phyloP scores from a whole-genome alignment of 2,329 filamentous ascomycete genomes.

The Fusarium cyanostomum region DNA sequence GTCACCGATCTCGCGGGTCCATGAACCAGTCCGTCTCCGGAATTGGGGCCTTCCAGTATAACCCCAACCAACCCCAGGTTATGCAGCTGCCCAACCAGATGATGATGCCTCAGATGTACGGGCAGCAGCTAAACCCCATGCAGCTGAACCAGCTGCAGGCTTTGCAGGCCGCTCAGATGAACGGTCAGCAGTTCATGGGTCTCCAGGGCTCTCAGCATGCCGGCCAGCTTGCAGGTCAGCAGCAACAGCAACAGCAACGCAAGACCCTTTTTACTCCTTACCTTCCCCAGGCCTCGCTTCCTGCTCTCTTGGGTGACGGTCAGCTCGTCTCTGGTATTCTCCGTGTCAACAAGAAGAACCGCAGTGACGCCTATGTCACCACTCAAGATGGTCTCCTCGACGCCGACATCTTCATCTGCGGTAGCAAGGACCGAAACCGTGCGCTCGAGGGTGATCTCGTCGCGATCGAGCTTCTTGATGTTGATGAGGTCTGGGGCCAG shows the following conservation, averaged over 20 bases:
- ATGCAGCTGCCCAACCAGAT: constrained; percentile 89
- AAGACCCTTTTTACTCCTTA: constrained; percentile 99
- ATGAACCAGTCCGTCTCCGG: constrained; percentile 86
- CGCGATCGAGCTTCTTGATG: constrained; percentile 93
- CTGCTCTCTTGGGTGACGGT: constrained; percentile 88
- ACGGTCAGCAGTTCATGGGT: constrained; percentile 76
- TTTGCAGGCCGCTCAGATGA: constrained; percentile 87
- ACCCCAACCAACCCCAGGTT: constrained; percentile 81
- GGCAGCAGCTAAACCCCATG: constrained; percentile 87
- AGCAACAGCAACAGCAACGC: constrained; percentile 86
- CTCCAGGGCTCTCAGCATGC: constrained; percentile 78
- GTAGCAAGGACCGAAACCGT: constrained; percentile 98
- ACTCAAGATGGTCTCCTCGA: constrained; percentile 88
- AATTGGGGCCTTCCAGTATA: constrained; percentile 88
- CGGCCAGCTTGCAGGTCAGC: constrained; percentile 69
- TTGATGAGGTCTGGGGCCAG: constrained; percentile 98
- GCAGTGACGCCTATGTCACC: constrained; percentile 97
- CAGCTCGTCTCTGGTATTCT: constrained; percentile 96
- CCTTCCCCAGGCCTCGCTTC: constrained; percentile 91
- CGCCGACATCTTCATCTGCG: constrained; percentile 99
- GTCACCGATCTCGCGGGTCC: constrained; percentile 86
- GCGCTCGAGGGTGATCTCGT: constrained; percentile 96
- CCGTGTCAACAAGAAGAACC: constrained; percentile 99
- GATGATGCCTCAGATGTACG: constrained; percentile 86
- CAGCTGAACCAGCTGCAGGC: constrained; percentile 92